A percentile compares a stretch with the other conserved stretches of the same genome.
These are phyloP conservation scores for Ephemerocybe angulata DNA, from an alignment of 768 basidiomycete genomes.

Conservation along the genomic window DNA sequence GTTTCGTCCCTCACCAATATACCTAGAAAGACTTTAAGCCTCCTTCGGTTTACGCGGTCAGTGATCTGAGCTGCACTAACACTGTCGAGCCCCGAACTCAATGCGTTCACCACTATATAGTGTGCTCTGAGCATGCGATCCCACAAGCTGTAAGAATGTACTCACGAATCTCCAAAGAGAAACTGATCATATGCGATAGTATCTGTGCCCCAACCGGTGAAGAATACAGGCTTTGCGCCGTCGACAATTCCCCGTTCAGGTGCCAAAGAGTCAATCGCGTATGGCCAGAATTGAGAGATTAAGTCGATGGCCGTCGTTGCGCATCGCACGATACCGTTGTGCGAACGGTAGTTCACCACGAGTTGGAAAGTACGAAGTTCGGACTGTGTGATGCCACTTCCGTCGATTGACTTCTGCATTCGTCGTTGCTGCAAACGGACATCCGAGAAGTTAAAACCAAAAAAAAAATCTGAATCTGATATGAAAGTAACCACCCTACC, in stretches of 20 bases:
- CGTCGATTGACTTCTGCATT: not conserved
- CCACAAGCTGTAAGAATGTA: slow-evolving; percentile 18
- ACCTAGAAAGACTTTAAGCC: too few relatives aligned
- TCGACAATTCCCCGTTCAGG: slow-evolving; percentile 54
- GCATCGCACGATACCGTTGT: slow-evolving; percentile 68
- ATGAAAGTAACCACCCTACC: too few relatives aligned
- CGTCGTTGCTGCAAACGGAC: slow-evolving; percentile 8
- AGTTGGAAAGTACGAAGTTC: slow-evolving; percentile 48
- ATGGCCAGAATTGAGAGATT: slow-evolving; percentile 59
- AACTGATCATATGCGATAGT: slow-evolving; percentile 43
- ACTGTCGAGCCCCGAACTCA: slow-evolving; percentile 65
- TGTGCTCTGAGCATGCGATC: slow-evolving; percentile 25
- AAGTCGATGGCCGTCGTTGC: slow-evolving; percentile 64
- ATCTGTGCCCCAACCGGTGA: slow-evolving; percentile 43
- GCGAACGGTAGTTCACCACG: slow-evolving; percentile 63
- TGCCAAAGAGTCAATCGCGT: slow-evolving; percentile 56
- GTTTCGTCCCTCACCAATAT: slow-evolving; percentile 64
- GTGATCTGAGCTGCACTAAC: slow-evolving; percentile 26
- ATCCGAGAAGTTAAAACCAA: not conserved
- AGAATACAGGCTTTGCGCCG: slow-evolving; percentile 57
- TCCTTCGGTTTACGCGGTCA: not conserved
- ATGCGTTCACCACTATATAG: slow-evolving; percentile 42
- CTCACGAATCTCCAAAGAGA: slow-evolving; percentile 39
- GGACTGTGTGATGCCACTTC: not conserved
- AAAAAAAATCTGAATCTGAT: not conserved